phyloP scores from a whole-genome alignment of 2,329 filamentous ascomycete species.

The Penicillium brasilianum region DNA sequence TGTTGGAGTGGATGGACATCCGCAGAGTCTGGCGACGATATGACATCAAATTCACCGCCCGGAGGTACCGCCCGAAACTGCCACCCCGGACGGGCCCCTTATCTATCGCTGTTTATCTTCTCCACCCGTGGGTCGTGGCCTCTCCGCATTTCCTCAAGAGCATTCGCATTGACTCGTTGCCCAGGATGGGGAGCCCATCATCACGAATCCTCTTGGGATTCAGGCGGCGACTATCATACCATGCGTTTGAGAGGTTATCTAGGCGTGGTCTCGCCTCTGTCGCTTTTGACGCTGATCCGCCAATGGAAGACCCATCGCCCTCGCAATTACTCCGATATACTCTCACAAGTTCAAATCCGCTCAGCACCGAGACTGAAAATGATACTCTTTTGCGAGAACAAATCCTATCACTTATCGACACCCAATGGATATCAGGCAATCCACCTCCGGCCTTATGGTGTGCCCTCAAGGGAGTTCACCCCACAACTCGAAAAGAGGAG shows the following conservation, averaged over 20 bases:
- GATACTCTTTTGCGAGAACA: slow-evolving; percentile 20
- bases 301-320: slow-evolving; percentile 24
- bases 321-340: slow-evolving; percentile 42
- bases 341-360: slow-evolving; percentile 31
- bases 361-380: background rate
- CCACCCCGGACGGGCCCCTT: slow-evolving; percentile 29
- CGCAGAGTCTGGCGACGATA: slow-evolving; percentile 22
- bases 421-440: slow-evolving; percentile 27
- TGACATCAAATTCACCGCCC: slow-evolving; percentile 28
- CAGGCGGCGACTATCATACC: background rate
- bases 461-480: slow-evolving; percentile 21
- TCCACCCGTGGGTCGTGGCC: slow-evolving; percentile 30
- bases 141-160: slow-evolving; percentile 15
- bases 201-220: slow-evolving; percentile 5
- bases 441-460: slow-evolving; percentile 32
- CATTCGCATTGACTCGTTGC: slow-evolving; percentile 4
- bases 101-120: slow-evolving; percentile 27
- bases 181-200: slow-evolving; percentile 18
- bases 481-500: slow-evolving; percentile 7
- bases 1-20: slow-evolving; percentile 1
- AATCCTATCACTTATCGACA: slow-evolving; percentile 29
- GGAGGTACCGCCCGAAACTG: slow-evolving; percentile 21
- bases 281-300: background rate
- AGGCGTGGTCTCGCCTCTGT: background rate
- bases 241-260: background rate